A percentile compares a stretch with the other conserved stretches of the same genome.
phyloP scores from a whole-genome alignment of 768 basidiomycete genomes.

The Xerocomellus intermedius region DNA sequence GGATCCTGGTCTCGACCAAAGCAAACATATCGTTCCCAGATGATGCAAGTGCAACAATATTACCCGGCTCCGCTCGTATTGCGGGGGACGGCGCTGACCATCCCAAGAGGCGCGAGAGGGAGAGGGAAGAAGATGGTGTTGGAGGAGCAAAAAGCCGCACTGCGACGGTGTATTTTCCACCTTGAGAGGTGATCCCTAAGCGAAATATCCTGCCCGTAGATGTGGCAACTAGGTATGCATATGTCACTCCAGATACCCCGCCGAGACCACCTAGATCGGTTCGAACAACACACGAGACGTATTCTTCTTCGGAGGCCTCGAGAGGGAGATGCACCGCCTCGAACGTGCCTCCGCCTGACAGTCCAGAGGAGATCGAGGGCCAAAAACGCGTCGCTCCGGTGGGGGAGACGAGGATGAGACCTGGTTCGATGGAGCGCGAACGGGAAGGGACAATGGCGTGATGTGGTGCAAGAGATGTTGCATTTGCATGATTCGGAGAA shows the following conservation, averaged over 20 bases:
- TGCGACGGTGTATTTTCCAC: constrained; percentile 64
- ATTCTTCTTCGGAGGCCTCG: constrained; percentile 48
- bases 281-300: constrained; percentile 64
- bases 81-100: constrained; percentile 41
- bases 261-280: constrained; percentile 49
- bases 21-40: constrained; percentile 62
- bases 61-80: constrained; percentile 49
- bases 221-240: constrained; percentile 60
- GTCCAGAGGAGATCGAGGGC: constrained; percentile 82
- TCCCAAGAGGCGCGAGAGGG: constrained; percentile 41
- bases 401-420: constrained; percentile 73
- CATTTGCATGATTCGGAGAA: constrained; percentile 38
- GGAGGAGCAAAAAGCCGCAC: constrained; percentile 57
- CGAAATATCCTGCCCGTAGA: constrained; percentile 66
- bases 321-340: constrained; percentile 48
- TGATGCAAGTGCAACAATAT: constrained; percentile 62
- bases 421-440: constrained; percentile 59
- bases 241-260: constrained; percentile 6
- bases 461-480: constrained; percentile 50
- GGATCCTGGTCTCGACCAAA: constrained; percentile 63
- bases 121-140: constrained; percentile 42
- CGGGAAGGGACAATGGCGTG: constrained; percentile 65
- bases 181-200: constrained; percentile 60
- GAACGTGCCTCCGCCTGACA: constrained; percentile 73
- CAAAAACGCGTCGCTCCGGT: constrained; percentile 79